These are phyloP conservation scores for Paramecium primaurelia DNA, from an alignment of 73 alveolate species.

Conservation along the genomic window DNA sequence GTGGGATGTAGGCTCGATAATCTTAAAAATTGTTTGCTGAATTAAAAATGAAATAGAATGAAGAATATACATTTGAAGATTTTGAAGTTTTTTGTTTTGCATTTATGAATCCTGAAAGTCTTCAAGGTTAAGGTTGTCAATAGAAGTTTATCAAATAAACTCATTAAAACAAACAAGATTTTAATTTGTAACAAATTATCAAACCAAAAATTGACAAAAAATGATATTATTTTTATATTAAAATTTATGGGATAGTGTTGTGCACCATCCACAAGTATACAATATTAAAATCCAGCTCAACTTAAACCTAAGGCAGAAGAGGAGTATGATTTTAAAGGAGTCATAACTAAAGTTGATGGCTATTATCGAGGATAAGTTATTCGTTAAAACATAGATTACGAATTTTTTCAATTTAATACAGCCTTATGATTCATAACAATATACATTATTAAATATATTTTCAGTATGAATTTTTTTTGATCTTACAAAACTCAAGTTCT, in stretches of 20 bases:
- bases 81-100: conserved; percentile 12
- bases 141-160: neutral
- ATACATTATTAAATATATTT: neutral
- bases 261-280: conserved; percentile 34
- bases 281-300: neutral
- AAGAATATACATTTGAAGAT: conserved; percentile 15
- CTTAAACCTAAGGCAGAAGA: neutral
- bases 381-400: neutral
- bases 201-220: neutral
- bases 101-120: neutral
- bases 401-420: neutral
- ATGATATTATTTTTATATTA: neutral
- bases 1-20: neutral
- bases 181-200: neutral
- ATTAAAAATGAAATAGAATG: conserved; percentile 15
- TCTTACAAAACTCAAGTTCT: conserved; percentile 40
- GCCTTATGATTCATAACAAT: neutral
- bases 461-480: conserved; percentile 14
- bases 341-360: conserved; percentile 14
- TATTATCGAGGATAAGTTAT: conserved; percentile 30
- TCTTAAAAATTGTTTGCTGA: neutral
- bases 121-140: neutral
- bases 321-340: conserved; percentile 36
- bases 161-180: neutral
- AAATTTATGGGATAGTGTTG: conserved; percentile 25